A percentile compares a stretch with the other conserved stretches of the same genome.
phyloP scores from a whole-genome alignment of 1,139 yeast genomes.

The Sugiyamaella sp. region DNA sequence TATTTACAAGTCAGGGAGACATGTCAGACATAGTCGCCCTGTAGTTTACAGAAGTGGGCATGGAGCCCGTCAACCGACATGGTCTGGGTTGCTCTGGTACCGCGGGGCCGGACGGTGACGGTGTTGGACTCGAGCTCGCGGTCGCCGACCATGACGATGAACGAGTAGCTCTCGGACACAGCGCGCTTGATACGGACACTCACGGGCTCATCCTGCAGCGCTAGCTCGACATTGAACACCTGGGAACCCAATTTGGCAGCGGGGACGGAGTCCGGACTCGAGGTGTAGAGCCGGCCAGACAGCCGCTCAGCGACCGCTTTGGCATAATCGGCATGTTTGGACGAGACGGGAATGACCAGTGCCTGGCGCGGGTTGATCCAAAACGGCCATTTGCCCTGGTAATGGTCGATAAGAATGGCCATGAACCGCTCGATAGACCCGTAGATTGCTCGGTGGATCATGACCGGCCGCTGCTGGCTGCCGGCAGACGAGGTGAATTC shows the following conservation, averaged over 20 bases:
- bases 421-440: constrained; percentile 93
- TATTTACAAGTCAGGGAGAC: no score
- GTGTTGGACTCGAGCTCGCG: constrained; percentile 67
- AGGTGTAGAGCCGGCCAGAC: constrained; percentile 46
- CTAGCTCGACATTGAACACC: constrained; percentile 75
- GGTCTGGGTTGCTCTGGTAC: constrained; percentile 49
- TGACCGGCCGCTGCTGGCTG: constrained; percentile 58
- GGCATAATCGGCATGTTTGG: constrained; percentile 58
- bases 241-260: constrained; percentile 52
- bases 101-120: constrained; percentile 69
- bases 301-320: constrained; percentile 50
- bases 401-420: constrained; percentile 89
- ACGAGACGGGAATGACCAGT: constrained; percentile 77
- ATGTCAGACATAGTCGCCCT: constrained; percentile 32
- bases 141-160: constrained; percentile 83
- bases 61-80: constrained; percentile 37
- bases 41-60: constrained; percentile 34
- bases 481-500: constrained; percentile 48
- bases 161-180: constrained; percentile 73
- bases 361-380: constrained; percentile 98
- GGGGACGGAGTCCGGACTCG: constrained; percentile 14
- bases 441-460: constrained; percentile 93
- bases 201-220: constrained; percentile 72
- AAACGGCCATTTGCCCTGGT: constrained; percentile 96
- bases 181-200: constrained; percentile 83